Evolutionary conservation across 495 filamentous ascomycete genomes (phyloP).

Genomic region (Melanomma pulvis-pyrius): DNA sequence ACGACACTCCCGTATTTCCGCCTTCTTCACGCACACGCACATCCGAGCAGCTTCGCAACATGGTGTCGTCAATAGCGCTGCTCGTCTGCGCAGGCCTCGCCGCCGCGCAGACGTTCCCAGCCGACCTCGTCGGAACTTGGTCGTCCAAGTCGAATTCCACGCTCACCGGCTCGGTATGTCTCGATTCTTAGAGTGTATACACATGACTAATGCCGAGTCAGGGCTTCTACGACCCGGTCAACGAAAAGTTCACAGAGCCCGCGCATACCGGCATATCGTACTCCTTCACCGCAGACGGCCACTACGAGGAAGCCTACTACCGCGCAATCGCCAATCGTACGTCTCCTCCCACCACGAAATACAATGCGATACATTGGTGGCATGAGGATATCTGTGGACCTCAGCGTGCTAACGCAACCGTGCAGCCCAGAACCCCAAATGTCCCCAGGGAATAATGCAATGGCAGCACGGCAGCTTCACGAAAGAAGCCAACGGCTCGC

Average conservation of each 20-base stretch:
- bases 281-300: conserved; percentile 73
- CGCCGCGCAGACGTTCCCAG: conserved; percentile 42
- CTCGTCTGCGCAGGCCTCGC: conserved; percentile 25
- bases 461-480: conserved; percentile 74
- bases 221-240: conserved; percentile 75
- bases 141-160: conserved; percentile 73
- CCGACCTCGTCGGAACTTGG: conserved; percentile 72
- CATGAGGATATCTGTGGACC: not conserved
- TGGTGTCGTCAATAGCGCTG: conserved; percentile 27
- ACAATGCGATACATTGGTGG: not conserved
- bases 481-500: conserved; percentile 58
- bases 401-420: not conserved
- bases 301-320: conserved; percentile 76
- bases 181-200: conserved; percentile 6
- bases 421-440: conserved; percentile 63
- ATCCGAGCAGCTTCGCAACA: conserved; percentile 4
- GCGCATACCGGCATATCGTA: conserved; percentile 76
- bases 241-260: conserved; percentile 71
- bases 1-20: not conserved
- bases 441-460: conserved; percentile 72
- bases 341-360: conserved; percentile 40
- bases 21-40: not conserved
- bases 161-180: conserved; percentile 72
- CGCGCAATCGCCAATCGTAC: conserved; percentile 73
- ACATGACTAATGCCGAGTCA: conserved; percentile 41